These are phyloP conservation scores for Filobasidium floriforme DNA, from an alignment of 768 basidiomycete species.

Conservation along the genomic window DNA sequence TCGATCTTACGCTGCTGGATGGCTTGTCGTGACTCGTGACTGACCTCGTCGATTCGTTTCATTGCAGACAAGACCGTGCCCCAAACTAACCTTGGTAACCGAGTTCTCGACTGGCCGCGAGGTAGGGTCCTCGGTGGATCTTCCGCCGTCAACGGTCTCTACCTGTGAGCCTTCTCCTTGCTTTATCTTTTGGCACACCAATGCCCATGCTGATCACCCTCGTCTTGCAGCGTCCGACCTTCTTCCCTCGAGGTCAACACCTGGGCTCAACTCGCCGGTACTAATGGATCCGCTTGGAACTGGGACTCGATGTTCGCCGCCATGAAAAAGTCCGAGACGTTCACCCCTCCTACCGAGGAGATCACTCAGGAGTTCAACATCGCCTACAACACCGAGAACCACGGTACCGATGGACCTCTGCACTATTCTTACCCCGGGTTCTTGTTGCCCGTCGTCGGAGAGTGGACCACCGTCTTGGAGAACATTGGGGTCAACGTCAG, in stretches of 20 bases:
- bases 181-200: conserved; percentile 18
- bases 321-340: conserved; percentile 55
- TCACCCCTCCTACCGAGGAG: conserved; percentile 51
- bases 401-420: conserved; percentile 53
- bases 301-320: conserved; percentile 51
- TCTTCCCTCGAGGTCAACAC: conserved; percentile 51
- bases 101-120: conserved; percentile 53
- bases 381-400: conserved; percentile 48
- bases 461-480: conserved; percentile 55
- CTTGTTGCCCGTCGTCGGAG: conserved; percentile 51
- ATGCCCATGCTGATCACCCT: neutral
- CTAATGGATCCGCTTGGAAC: conserved; percentile 47
- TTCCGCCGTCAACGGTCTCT: conserved; percentile 64
- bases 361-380: conserved; percentile 50
- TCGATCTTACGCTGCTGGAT: neutral
- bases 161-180: conserved; percentile 42
- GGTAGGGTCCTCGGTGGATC: conserved; percentile 66
- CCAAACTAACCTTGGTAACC: conserved; percentile 50
- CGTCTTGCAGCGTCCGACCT: conserved; percentile 48
- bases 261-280: conserved; percentile 48
- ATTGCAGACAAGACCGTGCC: conserved; percentile 47
- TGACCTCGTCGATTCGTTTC: neutral
- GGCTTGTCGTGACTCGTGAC: neutral
- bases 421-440: conserved; percentile 34
- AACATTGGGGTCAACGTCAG: conserved; percentile 48